Base-by-base conservation (phyloP, 2,329 filamentous ascomycete species). In the Zymoseptoria passerinii region DNA sequence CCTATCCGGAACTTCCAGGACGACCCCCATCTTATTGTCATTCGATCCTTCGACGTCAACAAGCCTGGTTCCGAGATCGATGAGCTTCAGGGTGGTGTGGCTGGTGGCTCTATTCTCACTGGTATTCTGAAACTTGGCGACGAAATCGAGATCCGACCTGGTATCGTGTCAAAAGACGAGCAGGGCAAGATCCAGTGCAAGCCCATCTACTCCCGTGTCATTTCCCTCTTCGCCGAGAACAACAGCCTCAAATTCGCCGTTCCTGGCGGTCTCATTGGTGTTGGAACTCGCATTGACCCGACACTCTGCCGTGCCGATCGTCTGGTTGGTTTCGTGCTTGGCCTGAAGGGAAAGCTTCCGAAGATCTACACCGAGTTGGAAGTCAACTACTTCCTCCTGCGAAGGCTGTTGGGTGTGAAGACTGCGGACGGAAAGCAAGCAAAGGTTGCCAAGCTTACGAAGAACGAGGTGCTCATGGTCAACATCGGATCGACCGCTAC, bases 391-490 rank as follows among this genome's bases (percentile, higher is more conserved):
- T 99, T 97, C 83, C 83, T 99, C 62, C 87, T 99, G 63, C 89
- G 92, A 70, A 85, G 94, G 69, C 82, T 99, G 63, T 84, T 99
- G 58, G 94, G 94, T 85, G 94, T 99, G 70, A 92, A 95, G 80
- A 96, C 94, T 52, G 91, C 92, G 63, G 94, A 99, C 68, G 94
- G 94, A 74, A 99, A 99, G 82, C 94, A 97, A 78, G 92, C 92
- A 72, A 99, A 99, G 87, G 94, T 99, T 66, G 91, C 92, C 69
- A 99, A 99, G 81, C 82, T 99, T 65, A 82, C 91, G 58, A 99
- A 97, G 86, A 96, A 96, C 78, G 94, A 99, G 77, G 91, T 97
- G 71, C 87, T 99, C 77, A 97, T 99, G 94, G 94, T 99, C 66
- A 99, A 99, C 81, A 99, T 99, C 73, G 94, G 94, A 62, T 96